Conservation (phyloP, 2,329 filamentous ascomycete genomes). For the Colletotrichum nymphaeae region DNA sequence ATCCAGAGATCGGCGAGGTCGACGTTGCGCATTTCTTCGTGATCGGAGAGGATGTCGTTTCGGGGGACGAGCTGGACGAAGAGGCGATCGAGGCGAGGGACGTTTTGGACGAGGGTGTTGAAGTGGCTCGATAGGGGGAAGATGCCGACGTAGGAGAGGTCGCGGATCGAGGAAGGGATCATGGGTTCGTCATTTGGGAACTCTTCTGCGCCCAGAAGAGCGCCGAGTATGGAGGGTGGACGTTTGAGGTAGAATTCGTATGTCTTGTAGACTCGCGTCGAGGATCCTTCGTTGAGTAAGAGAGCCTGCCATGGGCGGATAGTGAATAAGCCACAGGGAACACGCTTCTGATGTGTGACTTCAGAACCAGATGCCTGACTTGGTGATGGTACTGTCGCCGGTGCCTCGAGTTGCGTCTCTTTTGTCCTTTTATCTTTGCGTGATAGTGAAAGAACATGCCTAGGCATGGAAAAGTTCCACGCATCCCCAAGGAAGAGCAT, state of each 20-base stretch:
- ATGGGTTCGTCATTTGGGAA: slow-evolving; percentile 49
- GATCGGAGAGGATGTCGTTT: slow-evolving; percentile 46
- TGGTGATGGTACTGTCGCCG: neutral
- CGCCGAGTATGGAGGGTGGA: slow-evolving; percentile 70
- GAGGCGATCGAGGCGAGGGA: slow-evolving; percentile 63
- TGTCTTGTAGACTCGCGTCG: slow-evolving; percentile 75
- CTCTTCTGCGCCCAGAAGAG: slow-evolving; percentile 57
- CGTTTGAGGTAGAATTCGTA: slow-evolving; percentile 78
- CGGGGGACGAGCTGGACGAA: slow-evolving; percentile 62
- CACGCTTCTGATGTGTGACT: neutral
- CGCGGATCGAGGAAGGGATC: slow-evolving; percentile 55
- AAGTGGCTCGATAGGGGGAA: slow-evolving; percentile 76
- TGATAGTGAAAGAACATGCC: slow-evolving; percentile 68
- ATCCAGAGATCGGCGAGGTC: slow-evolving; percentile 61
- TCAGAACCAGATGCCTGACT: neutral
- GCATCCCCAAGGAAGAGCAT: slow-evolving; percentile 66
- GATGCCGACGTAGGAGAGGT: slow-evolving; percentile 71
- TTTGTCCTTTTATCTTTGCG: slow-evolving; percentile 37
- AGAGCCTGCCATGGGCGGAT: slow-evolving; percentile 74
- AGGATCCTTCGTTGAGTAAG: slow-evolving; percentile 80
- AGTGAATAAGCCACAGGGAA: slow-evolving; percentile 60
- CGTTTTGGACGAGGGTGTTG: slow-evolving; percentile 56
- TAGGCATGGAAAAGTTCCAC: slow-evolving; percentile 73
- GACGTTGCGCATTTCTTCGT: slow-evolving; percentile 51
- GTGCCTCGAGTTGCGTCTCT: neutral